Evolutionary conservation across 2,329 filamentous ascomycete genomes (phyloP), one percentile per base, ranked within the genome.

Genomic region (Pezicula radicicola): DNA sequence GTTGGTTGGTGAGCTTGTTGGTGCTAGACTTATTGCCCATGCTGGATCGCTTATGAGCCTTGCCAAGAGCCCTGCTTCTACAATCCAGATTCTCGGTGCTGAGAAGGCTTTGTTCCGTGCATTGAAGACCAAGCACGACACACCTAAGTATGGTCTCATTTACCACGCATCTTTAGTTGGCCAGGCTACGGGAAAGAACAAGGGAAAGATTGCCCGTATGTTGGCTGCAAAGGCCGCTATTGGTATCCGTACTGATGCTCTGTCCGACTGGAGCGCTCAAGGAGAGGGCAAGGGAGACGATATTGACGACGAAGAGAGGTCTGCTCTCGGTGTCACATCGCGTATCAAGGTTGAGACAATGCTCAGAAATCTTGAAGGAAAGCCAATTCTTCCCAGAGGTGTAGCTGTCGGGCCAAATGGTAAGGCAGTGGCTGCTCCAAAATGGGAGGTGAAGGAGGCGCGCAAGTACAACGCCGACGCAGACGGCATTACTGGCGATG

Each of bases 21-120:
- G 94, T 67, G 94, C 94, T 55, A 87, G 94, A 63, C 83, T 99
- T 49, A 97, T 99, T 63, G 89, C 94, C 45, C 94, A 99, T 70
- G 87, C 92, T 54, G 94, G 94, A 63, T 97, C 92, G 54, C 83
- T 99, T 63, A 88, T 95, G 80, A 96, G 88, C 76, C 81, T 99
- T 47, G 91, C 94, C 70, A 97, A 97, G 81, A 89, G 88, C 62
- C 91, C 94, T 55, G 91, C 90, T 74, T 94, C 89, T 66, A 99
- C 94, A 57, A 91, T 99, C 61, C 94, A 99, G 79, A 97, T 99
- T 67, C 85, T 97, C 51, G 94, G 94, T 78, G 94, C 94, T 55
- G 94, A 99, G 78, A 99, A 99, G 81, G 94, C 94, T 7, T 84
- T 99, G 42, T 99, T 99, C 87, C 87, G 94, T 67, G 94, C 94